phyloP scores from a whole-genome alignment of 257 asterid species.

The Capsicum chinense region DNA sequence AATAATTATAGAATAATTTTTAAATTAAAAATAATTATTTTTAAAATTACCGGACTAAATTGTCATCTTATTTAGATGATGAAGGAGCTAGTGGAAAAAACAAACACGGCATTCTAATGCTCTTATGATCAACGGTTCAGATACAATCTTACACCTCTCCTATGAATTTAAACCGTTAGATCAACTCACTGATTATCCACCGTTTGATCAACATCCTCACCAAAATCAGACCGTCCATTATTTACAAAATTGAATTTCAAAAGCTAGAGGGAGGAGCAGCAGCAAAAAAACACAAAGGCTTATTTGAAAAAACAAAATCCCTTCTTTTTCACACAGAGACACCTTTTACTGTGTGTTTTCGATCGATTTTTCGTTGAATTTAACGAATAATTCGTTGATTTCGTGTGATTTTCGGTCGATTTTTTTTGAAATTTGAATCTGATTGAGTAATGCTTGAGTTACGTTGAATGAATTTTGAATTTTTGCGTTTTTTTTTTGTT shows the following conservation, averaged over 20 bases:
- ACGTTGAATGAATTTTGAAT: constrained; percentile 25
- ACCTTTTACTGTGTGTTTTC: constrained; percentile 16
- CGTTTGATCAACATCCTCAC: constrained; percentile 52
- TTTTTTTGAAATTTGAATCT: constrained; percentile 39
- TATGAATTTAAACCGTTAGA: constrained; percentile 67
- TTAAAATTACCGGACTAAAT: too few relatives aligned
- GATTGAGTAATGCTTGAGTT: constrained; percentile 41
- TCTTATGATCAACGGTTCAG: constrained; percentile 42
- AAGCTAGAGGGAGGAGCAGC: constrained; percentile 91
- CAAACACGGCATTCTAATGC: constrained; percentile 29
- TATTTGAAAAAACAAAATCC: constrained; percentile 37
- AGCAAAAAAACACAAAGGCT: constrained; percentile 38
- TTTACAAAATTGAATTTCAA: constrained; percentile 81
- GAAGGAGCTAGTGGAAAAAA: neutral
- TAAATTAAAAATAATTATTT: too few relatives aligned
- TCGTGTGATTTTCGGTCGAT: constrained; percentile 29
- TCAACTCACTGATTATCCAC: neutral
- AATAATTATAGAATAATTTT: too few relatives aligned
- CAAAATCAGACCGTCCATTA: constrained; percentile 52
- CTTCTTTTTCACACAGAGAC: constrained; percentile 36
- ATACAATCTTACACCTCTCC: constrained; percentile 24
- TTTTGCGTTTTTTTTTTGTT: constrained; percentile 28
- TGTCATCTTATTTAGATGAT: neutral
- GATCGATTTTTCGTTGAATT: constrained; percentile 44
- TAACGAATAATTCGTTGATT: constrained; percentile 35